Base-by-base conservation (phyloP, 306 rosid species). In the Castanea mollissima region DNA sequence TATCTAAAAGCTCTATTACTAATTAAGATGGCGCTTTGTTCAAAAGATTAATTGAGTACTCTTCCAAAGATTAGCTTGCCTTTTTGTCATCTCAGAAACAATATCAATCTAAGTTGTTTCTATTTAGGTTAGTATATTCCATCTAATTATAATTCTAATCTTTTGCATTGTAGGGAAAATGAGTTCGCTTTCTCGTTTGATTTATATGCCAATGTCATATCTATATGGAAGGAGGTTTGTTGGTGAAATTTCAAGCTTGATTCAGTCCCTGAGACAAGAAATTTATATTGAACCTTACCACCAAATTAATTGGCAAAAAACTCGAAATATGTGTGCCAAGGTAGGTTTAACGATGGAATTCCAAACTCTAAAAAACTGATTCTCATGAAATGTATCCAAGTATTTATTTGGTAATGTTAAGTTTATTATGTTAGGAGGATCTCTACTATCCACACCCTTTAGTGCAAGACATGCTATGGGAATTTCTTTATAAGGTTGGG, bases 121-220 rank as follows among this genome's bases (percentile, higher is more conserved):
- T 25, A 25, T 25, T 25, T 25, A 25, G 27, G 27, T 1, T 25
- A 25, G 27, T 25, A 34, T 34, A 35, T 35, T 35, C 41, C 8
- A 35, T 44, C 51, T 10, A 44, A 44, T 44, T 44, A 44, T 44
- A 44, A 44, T 44, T 10, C 25, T 23, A 15, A 4, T 6, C 67
- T 20, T 73, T 63, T 67, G 14, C 56, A 18, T 4, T 83, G 74
- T 80, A 91, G 91, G 96, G 16, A 88, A 85, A 78, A 89, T 91
- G 91, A 18, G 86, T 75, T 85, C 90, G 38, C 83, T 89, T 46
- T 91, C 90, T 83, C 91, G 93, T 1, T 72, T 91, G 89, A 91
- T 88, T 54, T 91, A 91, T 73, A 84, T 91, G 85, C 93, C 96
- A 1, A 89, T 89, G 96, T 91, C 96, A 2, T 87, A 89, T 51